These are phyloP conservation scores for Fusarium pseudograminearum DNA, from an alignment of 2,329 filamentous ascomycete genomes.

Conservation along the genomic window DNA sequence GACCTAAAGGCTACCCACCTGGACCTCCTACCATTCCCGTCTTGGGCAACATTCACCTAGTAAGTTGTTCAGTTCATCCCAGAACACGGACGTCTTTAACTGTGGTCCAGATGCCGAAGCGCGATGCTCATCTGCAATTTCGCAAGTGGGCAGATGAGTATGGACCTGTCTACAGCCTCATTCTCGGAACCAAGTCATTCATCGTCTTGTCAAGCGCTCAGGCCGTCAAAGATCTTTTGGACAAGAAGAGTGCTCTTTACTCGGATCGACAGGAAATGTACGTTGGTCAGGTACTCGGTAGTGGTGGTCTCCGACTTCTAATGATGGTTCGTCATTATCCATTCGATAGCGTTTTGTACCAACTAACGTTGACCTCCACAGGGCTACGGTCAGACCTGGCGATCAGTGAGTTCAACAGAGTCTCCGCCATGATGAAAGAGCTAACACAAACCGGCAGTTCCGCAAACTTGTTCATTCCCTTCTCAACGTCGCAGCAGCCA, in stretches of 20 bases:
- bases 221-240: slow-evolving; percentile 8
- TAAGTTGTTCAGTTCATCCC: no score
- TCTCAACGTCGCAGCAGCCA: slow-evolving; percentile 7
- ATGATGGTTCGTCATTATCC: slow-evolving; percentile 21
- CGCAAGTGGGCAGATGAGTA: slow-evolving; percentile 15
- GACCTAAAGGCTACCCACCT: slow-evolving; percentile 8
- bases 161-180: slow-evolving; percentile 10
- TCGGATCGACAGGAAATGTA: slow-evolving; percentile 18
- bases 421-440: rapidly evolving
- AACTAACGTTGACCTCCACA: not conserved
- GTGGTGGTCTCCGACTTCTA: not conserved
- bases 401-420: not conserved
- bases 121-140: slow-evolving; percentile 1
- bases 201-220: slow-evolving; percentile 9
- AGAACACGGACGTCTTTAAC: rapidly evolving
- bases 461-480: slow-evolving; percentile 10
- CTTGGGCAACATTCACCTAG: slow-evolving; percentile 11
- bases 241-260: slow-evolving; percentile 2
- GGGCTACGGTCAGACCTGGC: slow-evolving; percentile 11
- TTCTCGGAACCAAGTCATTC: slow-evolving; percentile 4
- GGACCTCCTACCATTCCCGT: slow-evolving; percentile 2
- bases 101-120: slow-evolving; percentile 2
- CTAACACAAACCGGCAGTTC: not conserved
- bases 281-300: not conserved
- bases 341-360: no score